Percentiles rank a stretch among this genome's conserved stretches.
These are phyloP conservation scores for Pythium volutum DNA, from an alignment of 352 stramenopile species.

Conservation along the genomic window DNA sequence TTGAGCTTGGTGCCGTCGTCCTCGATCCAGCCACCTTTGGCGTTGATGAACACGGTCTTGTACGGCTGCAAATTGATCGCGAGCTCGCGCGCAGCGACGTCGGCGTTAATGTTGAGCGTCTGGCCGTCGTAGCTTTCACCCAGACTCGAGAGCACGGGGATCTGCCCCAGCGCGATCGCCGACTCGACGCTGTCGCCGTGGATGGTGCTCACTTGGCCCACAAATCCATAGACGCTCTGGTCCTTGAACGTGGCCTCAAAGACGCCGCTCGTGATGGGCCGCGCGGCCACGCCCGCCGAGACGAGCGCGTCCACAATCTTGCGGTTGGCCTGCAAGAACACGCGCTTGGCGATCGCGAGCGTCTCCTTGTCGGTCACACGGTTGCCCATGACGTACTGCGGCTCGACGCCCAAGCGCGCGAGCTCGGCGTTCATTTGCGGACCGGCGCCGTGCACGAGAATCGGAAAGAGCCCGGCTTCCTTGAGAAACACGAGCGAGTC, in stretches of 20 bases:
- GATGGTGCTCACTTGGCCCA: slow-evolving; percentile 83
- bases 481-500: slow-evolving; percentile 83
- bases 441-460: slow-evolving; percentile 85
- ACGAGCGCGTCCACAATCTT: slow-evolving; percentile 79
- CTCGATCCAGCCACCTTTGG: slow-evolving; percentile 87
- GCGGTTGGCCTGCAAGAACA: slow-evolving; percentile 82
- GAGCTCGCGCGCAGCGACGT: slow-evolving; percentile 79
- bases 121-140: slow-evolving; percentile 70
- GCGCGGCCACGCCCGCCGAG: slow-evolving; percentile 55
- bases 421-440: slow-evolving; percentile 90
- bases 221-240: slow-evolving; percentile 79
- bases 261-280: slow-evolving; percentile 84
- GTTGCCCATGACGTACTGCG: slow-evolving; percentile 85
- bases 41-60: slow-evolving; percentile 89
- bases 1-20: slow-evolving; percentile 83
- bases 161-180: slow-evolving; percentile 64
- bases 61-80: slow-evolving; percentile 78
- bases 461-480: slow-evolving; percentile 78
- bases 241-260: slow-evolving; percentile 83
- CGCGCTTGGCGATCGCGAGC: slow-evolving; percentile 81
- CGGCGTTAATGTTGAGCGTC: slow-evolving; percentile 89
- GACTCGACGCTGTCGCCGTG: slow-evolving; percentile 61
- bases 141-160: slow-evolving; percentile 84
- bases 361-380: slow-evolving; percentile 86
- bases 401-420: slow-evolving; percentile 70